Conservation (phyloP, 2,329 filamentous ascomycete genomes). For the Harringtonia aguacate region DNA sequence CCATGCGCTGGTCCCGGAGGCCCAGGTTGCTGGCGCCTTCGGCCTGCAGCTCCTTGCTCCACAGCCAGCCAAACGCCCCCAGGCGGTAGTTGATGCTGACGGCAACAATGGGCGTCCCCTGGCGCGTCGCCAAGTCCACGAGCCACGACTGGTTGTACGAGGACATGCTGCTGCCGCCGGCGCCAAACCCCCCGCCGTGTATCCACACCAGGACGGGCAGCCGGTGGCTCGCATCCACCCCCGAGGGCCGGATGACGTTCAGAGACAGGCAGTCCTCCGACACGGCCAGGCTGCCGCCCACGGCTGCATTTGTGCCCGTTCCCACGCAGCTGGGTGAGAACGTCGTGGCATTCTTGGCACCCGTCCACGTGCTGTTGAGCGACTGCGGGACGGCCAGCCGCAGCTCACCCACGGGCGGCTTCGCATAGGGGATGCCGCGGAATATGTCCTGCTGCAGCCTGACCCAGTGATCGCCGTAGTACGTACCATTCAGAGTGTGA, state of each 20-base stretch:
- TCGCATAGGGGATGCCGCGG: too few species aligned
- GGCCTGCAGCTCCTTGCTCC: slow-evolving; percentile 28
- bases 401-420: too few species aligned
- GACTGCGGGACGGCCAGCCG: too few species aligned
- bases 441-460: too few species aligned
- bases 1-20: slow-evolving; percentile 36
- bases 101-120: slow-evolving; percentile 32
- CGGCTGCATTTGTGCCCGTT: too few species aligned
- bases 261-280: slow-evolving; percentile 7
- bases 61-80: slow-evolving; percentile 41
- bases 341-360: too few species aligned
- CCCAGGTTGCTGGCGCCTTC: slow-evolving; percentile 38
- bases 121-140: slow-evolving; percentile 30
- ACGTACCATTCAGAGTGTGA: too few species aligned
- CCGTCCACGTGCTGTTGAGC: too few species aligned
- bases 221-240: not conserved
- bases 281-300: too few species aligned
- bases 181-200: slow-evolving; percentile 11
- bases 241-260: slow-evolving; percentile 4
- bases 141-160: slow-evolving; percentile 51
- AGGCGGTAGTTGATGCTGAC: slow-evolving; percentile 36
- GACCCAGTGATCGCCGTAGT: too few species aligned
- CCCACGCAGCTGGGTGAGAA: too few species aligned
- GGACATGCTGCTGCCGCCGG: slow-evolving; percentile 30
- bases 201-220: slow-evolving; percentile 4